A percentile compares a stretch with the other conserved stretches of the same genome.
Evolutionary conservation across 257 asterid species (phyloP).

Genomic region (Gardenia jasminoides): DNA sequence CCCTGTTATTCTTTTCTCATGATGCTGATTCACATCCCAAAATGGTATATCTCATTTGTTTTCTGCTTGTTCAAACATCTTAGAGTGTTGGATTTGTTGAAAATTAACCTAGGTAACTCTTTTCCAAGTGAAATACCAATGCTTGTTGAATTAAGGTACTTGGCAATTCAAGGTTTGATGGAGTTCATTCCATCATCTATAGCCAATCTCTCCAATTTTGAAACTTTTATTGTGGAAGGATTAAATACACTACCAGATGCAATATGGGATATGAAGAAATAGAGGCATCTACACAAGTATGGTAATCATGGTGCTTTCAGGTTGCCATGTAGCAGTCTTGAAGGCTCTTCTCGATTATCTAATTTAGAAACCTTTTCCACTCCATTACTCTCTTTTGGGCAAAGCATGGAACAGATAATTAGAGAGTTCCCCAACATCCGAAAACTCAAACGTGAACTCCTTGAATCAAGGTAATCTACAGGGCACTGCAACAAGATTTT

Average conservation of each 20-base stretch:
- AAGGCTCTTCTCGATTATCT: neutral
- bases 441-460: neutral
- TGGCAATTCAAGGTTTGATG: neutral
- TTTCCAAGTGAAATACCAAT: neutral
- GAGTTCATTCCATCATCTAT: neutral
- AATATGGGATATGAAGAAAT: neutral
- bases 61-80: conserved; percentile 5
- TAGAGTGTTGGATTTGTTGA: neutral
- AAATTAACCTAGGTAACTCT: neutral
- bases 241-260: neutral
- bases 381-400: neutral
- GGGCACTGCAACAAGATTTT: neutral
- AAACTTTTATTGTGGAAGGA: neutral
- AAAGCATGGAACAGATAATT: neutral
- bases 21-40: no score
- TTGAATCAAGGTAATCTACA: neutral
- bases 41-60: neutral
- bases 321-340: neutral
- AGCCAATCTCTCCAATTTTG: neutral
- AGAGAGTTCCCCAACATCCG: conserved; percentile 1
- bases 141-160: conserved; percentile 5
- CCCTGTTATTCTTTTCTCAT: neutral
- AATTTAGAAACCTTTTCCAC: neutral
- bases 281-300: neutral
- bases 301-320: neutral